Base-by-base conservation (phyloP, 306 rosid genomes). In the Hippophae rhamnoides region DNA sequence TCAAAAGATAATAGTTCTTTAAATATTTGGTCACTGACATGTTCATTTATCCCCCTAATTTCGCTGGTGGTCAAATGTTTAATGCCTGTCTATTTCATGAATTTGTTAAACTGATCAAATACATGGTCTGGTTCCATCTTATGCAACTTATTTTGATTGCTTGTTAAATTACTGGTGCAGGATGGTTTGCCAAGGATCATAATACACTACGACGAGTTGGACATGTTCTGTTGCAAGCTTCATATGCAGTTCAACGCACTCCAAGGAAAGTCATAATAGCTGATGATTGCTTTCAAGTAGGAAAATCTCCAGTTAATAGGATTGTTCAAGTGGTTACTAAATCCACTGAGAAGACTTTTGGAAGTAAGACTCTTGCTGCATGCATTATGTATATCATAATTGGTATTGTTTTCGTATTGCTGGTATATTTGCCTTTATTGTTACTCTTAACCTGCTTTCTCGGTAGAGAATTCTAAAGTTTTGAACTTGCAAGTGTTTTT, bases 111-210 rank as follows among this genome's bases (percentile, higher is more conserved):
- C 13, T 49, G 14, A 11, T 49, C 14, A 49, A n/a, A 12, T 8
- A 18, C 43, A 8, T 42, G 42, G 23, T 8, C 11, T 25, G 10
- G 1, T 23, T 63, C 25, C 26, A 18, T 43, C 43, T 59, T 61
- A 57, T 71, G 5, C 25, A 52, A 10, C 71, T n/a, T 27, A 58
- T 10, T 7, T 62, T 65, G 38, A 61, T 66, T 41, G 50, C 57
- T 12, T 55, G n/a, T 60, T n/a, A 66, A 52, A 69, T 70, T 50
- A 59, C 49, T 49, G 61, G 64, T 65, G 31, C 84, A 93, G 99
- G 99, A 77, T 86, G 80, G 94, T 82, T 88, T 70, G 90, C 99
- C 9, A 88, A 72, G 82, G 99, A 93, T 80, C 95, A 95, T 49
- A 76, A 43, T 63, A 55, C 84, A 57, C 76, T 93, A 64, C 81